phyloP scores from a whole-genome alignment of 768 basidiomycete genomes.

The Hericium rajendrae region DNA sequence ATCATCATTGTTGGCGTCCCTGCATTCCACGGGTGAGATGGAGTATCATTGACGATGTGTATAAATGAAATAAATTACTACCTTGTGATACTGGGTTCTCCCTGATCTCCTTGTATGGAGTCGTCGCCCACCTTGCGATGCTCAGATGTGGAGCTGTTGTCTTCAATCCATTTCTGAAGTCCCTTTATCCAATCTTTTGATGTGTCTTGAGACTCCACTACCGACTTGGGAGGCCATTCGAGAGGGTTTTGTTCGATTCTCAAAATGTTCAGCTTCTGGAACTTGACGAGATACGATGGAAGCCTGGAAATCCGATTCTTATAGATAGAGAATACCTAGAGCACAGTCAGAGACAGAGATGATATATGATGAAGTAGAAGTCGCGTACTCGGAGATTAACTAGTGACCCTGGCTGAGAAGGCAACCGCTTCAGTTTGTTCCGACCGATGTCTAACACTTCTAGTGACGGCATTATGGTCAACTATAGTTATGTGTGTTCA shows the following conservation, averaged over 20 bases:
- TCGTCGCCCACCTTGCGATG: conserved; percentile 35
- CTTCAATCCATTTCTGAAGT: conserved; percentile 71
- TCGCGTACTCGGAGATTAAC: conserved; percentile 56
- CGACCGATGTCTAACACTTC: conserved; percentile 93
- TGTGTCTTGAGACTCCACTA: conserved; percentile 38
- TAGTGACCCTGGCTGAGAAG: conserved; percentile 71
- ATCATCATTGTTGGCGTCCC: background rate
- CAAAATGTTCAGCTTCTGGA: conserved; percentile 64
- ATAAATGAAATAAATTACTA: conserved; percentile 25
- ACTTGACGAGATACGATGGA: conserved; percentile 70
- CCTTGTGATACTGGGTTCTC: conserved; percentile 30
- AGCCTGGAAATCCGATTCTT: conserved; percentile 77
- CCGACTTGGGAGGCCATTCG: conserved; percentile 75
- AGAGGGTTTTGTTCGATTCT: conserved; percentile 88
- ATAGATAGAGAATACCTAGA: conserved; percentile 76
- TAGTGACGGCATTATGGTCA: conserved; percentile 75
- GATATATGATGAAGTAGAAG: background rate
- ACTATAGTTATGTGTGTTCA: conserved; percentile 30
- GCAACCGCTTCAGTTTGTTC: conserved; percentile 79
- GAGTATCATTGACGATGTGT: no score
- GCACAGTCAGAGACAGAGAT: background rate
- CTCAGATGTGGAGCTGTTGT: conserved; percentile 29
- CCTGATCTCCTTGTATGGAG: conserved; percentile 37
- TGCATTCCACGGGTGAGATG: background rate
- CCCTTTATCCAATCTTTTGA: conserved; percentile 65